Evolutionary conservation across 331 rosid species (phyloP).

Genomic region (Telfairia occidentalis): DNA sequence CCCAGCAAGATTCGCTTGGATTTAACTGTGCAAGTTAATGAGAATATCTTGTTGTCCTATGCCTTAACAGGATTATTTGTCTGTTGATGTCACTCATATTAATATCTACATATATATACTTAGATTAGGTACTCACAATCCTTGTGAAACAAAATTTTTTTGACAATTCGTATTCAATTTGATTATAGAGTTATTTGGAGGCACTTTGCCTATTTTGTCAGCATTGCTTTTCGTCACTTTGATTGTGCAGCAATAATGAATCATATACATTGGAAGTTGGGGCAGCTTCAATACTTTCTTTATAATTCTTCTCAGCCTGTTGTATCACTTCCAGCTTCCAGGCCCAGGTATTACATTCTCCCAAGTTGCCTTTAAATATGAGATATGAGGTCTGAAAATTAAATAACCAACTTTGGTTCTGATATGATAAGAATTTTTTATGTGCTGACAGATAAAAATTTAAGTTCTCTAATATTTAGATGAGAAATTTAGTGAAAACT

Average conservation of each 20-base stretch:
- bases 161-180: conserved; percentile 4
- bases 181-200: neutral
- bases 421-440: neutral
- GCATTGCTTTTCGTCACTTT: neutral
- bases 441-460: neutral
- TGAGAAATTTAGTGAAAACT: neutral
- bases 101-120: neutral
- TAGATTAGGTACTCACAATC: neutral
- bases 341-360: neutral
- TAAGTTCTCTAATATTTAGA: too few relatives aligned
- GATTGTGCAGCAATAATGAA: neutral
- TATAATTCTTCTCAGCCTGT: neutral
- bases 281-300: neutral
- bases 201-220: neutral
- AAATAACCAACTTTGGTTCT: neutral
- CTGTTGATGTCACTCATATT: conserved; percentile 19
- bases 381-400: neutral
- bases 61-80: conserved; percentile 24
- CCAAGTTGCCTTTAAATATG: neutral
- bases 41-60: conserved; percentile 13
- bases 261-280: neutral
- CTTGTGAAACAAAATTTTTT: conserved; percentile 1
- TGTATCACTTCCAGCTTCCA: neutral
- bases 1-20: conserved; percentile 32
- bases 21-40: conserved; percentile 11